phyloP scores from a whole-genome alignment of 805 yeast genomes.

The Deakozyma indianensis region DNA sequence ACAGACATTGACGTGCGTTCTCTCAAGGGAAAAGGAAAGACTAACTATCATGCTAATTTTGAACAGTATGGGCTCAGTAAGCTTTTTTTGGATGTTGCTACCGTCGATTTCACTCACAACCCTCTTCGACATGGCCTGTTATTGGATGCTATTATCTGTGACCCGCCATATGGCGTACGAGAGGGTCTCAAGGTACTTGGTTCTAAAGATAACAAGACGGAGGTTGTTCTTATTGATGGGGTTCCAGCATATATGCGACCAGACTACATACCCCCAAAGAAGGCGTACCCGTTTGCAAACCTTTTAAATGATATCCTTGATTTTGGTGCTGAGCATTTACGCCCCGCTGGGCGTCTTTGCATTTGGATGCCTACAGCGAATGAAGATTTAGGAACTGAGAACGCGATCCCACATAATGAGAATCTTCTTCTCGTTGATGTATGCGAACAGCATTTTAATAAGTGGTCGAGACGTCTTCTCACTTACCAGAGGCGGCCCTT shows the following conservation, averaged over 20 bases:
- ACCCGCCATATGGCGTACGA: constrained; percentile 96
- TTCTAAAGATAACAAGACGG: constrained; percentile 39
- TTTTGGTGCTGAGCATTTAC: constrained; percentile 60
- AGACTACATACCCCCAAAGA: constrained; percentile 86
- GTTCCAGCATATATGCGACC: constrained; percentile 58
- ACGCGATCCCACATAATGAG: constrained; percentile 66
- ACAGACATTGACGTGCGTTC: constrained; percentile 85
- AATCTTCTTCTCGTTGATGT: constrained; percentile 55
- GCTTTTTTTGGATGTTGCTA: constrained; percentile 56
- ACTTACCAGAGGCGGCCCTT: constrained; percentile 53
- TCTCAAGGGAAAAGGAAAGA: constrained; percentile 50
- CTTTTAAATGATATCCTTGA: constrained; percentile 63
- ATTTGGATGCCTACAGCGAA: constrained; percentile 98
- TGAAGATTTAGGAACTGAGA: constrained; percentile 49
- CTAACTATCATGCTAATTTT: constrained; percentile 49
- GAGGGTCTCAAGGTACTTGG: constrained; percentile 93
- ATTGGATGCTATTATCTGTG: constrained; percentile 79
- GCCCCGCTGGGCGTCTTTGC: constrained; percentile 64
- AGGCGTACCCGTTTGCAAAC: constrained; percentile 68
- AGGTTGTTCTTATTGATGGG: constrained; percentile 58
- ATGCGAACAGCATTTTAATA: constrained; percentile 77
- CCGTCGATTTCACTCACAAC: constrained; percentile 92
- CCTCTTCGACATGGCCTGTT: constrained; percentile 49
- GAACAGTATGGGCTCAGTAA: constrained; percentile 48
- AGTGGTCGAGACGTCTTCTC: constrained; percentile 81